Evolutionary conservation across 2,329 filamentous ascomycete genomes (phyloP), one percentile per base, ranked within the genome.

Genomic region (Colletotrichum falcatum): DNA sequence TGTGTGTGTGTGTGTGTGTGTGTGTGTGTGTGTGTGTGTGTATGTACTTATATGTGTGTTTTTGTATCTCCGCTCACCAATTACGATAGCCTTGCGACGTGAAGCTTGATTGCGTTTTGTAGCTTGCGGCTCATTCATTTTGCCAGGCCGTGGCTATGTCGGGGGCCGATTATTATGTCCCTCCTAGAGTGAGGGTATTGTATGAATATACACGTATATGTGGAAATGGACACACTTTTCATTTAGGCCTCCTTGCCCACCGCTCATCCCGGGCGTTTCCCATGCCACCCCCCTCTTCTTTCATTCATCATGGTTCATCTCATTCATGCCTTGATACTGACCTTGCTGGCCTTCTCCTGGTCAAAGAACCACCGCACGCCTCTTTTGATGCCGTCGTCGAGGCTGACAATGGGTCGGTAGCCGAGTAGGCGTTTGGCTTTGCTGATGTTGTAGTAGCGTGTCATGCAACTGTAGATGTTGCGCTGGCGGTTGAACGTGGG

Each of bases 371-470:
- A 89, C 65, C 79, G 77, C 23, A 90, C 87, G 12, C 86, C 83
- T 65, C 84, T 82, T 73, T 81, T 81, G 61, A 90, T 81, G 14
- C 91, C 92, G 74, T 94, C 91, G 72, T 90, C 86, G 67, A 94
- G 81, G 51, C 84, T 83, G 62, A 92, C 89, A 64, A 93, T 80
- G 3, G 92, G 92, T 78, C 82, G 79, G 80, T 95, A 95, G 3
- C 90, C 90, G 65, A 95, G 82, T 74, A 92, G 84, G 75, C 79
- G 83, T 85, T 89, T 92, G 66, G 92, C 92, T 86, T 95, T 95
- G 70, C 84, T 83, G 78, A 94, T 94, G 81, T 90, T 90, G 81
- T 92, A 94, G 81, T 94, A 95, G 67, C 92, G 86, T 67, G 90
- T 92, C 90, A 94, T 92, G 78, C 88, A 90, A 77, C 89, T 89